phyloP scores from a whole-genome alignment of 169 alveolate species.

The Cryptosporidium meleagridis region DNA sequence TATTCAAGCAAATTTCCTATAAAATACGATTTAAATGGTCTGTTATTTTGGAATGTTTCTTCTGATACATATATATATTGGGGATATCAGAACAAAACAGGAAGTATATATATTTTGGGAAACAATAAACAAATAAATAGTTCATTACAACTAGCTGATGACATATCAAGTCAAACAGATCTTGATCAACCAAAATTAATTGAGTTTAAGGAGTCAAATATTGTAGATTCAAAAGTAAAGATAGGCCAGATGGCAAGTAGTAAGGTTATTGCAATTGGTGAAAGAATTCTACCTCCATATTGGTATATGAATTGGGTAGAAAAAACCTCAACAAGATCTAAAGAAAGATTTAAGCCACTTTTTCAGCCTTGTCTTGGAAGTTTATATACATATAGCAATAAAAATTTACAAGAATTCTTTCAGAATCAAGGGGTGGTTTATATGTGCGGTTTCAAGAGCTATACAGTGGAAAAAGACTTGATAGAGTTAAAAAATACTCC shows the following conservation, averaged over 20 bases:
- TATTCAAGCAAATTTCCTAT: slow-evolving; percentile 38
- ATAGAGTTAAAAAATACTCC: slow-evolving; percentile 19
- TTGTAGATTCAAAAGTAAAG: background rate
- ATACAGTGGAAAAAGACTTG: background rate
- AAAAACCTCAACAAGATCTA: background rate
- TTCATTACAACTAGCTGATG: background rate
- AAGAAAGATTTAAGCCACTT: slow-evolving; percentile 9
- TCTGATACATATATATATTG: slow-evolving; percentile 20
- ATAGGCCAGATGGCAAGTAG: background rate
- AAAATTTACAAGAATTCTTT: slow-evolving; percentile 1
- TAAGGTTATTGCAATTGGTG: slow-evolving; percentile 17
- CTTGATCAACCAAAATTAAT: background rate
- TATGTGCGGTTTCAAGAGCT: slow-evolving; percentile 13
- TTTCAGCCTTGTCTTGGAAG: slow-evolving; percentile 67
- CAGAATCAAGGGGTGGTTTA: background rate
- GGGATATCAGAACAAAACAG: slow-evolving; percentile 17
- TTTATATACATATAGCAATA: slow-evolving; percentile 15
- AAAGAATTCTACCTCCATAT: slow-evolving; percentile 31
- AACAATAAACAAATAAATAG: background rate
- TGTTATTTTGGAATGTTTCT: slow-evolving; percentile 56
- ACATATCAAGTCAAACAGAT: background rate
- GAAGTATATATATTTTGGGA: background rate
- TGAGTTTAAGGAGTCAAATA: background rate
- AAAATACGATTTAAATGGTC: background rate
- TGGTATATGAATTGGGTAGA: slow-evolving; percentile 67